These are phyloP conservation scores for Leccinum angustisporum DNA, from an alignment of 1,284 basidiomycete genomes.

Conservation along the genomic window DNA sequence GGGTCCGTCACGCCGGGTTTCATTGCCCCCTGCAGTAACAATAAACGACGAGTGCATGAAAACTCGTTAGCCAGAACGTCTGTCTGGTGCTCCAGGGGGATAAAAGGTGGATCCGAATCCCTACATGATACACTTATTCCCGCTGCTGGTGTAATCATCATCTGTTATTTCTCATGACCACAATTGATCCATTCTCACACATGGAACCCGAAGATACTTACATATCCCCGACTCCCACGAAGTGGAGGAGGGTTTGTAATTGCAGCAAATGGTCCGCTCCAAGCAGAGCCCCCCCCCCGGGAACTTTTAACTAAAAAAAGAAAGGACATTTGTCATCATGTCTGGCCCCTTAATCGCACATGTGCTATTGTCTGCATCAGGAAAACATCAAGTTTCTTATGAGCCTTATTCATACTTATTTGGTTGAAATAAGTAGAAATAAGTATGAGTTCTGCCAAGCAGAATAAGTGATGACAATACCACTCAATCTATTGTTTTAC, in stretches of 20 bases:
- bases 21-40: no score
- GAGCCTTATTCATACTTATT: background rate
- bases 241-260: no score
- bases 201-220: background rate
- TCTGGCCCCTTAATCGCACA: no score
- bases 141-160: background rate
- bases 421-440: background rate
- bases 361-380: background rate
- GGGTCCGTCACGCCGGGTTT: no score
- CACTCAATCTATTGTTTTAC: background rate
- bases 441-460: background rate
- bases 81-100: conserved; percentile 21
- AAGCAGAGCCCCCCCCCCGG: no score
- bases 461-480: background rate
- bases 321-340: no score
- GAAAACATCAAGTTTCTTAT: background rate
- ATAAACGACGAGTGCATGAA: no score
- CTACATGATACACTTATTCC: background rate
- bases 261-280: no score
- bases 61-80: conserved; percentile 54
- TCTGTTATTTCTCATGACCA: background rate
- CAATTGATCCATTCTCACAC: background rate
- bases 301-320: no score
- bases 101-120: conserved; percentile 3
- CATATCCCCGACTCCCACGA: no score